A percentile compares a stretch with the other conserved stretches of the same genome.
Evolutionary conservation across 169 alveolate species (phyloP).

Genomic region (Plasmodium malariae): DNA sequence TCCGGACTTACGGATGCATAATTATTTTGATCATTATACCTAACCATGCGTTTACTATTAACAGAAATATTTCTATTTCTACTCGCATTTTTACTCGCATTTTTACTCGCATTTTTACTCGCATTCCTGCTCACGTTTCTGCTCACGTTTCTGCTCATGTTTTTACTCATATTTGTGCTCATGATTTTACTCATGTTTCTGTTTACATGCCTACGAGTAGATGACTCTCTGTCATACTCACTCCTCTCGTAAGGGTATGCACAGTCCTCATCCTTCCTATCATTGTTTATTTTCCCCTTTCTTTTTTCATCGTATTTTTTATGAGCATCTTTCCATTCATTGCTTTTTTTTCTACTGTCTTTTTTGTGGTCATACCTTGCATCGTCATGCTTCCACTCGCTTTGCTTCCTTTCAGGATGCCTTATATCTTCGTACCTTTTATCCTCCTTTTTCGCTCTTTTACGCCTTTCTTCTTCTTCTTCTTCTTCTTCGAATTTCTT

Average conservation of each 20-base stretch:
- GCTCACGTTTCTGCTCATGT: neutral
- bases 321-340: constrained; percentile 13
- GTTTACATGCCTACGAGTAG: constrained; percentile 13
- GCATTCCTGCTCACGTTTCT: neutral
- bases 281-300: constrained; percentile 17
- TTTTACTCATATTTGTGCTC: neutral
- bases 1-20: neutral
- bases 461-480: constrained; percentile 30
- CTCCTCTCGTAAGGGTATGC: constrained; percentile 11
- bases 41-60: neutral
- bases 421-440: neutral
- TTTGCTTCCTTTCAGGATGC: neutral
- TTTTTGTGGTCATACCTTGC: constrained; percentile 1
- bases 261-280: constrained; percentile 23
- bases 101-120: too few species aligned
- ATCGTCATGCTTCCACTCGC: neutral
- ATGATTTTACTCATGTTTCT: neutral
- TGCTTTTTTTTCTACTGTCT: neutral
- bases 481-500: neutral
- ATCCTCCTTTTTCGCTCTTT: constrained; percentile 42
- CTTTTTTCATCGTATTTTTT: constrained; percentile 26
- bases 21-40: neutral
- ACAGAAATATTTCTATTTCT: too few species aligned
- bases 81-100: neutral
- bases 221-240: constrained; percentile 30